Evolutionary conservation across 768 basidiomycete genomes (phyloP).

Genomic region (Leucocoprinus birnbaumii): DNA sequence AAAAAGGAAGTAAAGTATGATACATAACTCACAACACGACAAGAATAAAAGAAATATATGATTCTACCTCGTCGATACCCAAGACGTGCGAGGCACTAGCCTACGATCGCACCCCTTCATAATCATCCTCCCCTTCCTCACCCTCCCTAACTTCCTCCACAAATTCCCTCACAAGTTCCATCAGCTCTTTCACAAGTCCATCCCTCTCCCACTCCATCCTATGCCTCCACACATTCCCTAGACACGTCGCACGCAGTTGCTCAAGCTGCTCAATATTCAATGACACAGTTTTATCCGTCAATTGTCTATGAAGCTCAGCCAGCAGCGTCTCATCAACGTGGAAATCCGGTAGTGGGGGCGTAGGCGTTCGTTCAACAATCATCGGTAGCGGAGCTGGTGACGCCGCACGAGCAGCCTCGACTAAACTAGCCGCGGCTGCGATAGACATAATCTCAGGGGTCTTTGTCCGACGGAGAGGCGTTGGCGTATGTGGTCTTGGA

Average conservation of each 20-base stretch:
- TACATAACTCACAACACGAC: no score
- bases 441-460: slow-evolving; percentile 15
- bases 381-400: slow-evolving; percentile 31
- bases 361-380: slow-evolving; percentile 59
- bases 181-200: slow-evolving; percentile 56
- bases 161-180: slow-evolving; percentile 58
- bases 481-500: slow-evolving; percentile 14
- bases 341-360: slow-evolving; percentile 81
- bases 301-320: slow-evolving; percentile 39
- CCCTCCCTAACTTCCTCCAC: slow-evolving; percentile 54
- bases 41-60: no score
- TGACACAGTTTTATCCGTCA: slow-evolving; percentile 51
- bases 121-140: no score
- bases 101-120: no score
- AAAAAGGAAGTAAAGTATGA: no score
- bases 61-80: no score
- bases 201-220: slow-evolving; percentile 83
- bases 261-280: slow-evolving; percentile 90
- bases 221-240: slow-evolving; percentile 80
- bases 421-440: slow-evolving; percentile 14
- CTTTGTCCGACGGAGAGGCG: slow-evolving; percentile 12
- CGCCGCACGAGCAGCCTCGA: no score
- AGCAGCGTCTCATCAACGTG: slow-evolving; percentile 53
- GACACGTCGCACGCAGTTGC: slow-evolving; percentile 83
- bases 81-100: no score